phyloP scores from a whole-genome alignment of 2,329 filamentous ascomycete species.

The Neofusicoccum laricinum region DNA sequence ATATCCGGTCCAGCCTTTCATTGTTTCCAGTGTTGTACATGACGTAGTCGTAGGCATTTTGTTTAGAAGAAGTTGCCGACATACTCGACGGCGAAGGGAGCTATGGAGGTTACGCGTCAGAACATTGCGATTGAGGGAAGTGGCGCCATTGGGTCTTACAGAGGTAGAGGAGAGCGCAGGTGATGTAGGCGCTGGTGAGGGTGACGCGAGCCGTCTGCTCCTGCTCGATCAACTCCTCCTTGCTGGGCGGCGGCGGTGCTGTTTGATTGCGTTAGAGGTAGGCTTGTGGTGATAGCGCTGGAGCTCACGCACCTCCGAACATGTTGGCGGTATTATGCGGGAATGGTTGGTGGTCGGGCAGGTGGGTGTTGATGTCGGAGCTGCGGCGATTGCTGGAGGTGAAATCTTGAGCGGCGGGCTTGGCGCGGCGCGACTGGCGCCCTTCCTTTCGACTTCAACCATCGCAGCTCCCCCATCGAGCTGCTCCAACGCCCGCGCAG shows the following conservation, averaged over 20 bases:
- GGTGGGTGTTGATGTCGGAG: conserved; percentile 11
- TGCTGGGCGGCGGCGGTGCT: conserved; percentile 69
- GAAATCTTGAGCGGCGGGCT: conserved; percentile 6
- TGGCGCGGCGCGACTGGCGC: not conserved
- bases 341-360: not conserved
- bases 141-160: conserved; percentile 54
- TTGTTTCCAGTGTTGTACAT: not conserved
- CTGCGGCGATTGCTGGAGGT: conserved; percentile 13
- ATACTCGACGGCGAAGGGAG: conserved; percentile 56
- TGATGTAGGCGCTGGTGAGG: conserved; percentile 64
- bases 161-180: conserved; percentile 69
- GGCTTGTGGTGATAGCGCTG: not conserved
- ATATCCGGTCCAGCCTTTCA: not conserved
- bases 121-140: not conserved
- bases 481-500: not conserved
- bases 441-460: conserved; percentile 2
- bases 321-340: conserved; percentile 40
- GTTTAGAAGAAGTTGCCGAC: conserved; percentile 24
- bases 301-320: conserved; percentile 57
- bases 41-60: not conserved
- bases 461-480: not conserved
- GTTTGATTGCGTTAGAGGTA: conserved; percentile 10
- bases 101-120: conserved; percentile 30
- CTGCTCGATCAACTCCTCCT: conserved; percentile 66
- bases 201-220: conserved; percentile 67